Evolutionary conservation across 345 rosid genomes (phyloP).

Genomic region (Murraya koenigii): DNA sequence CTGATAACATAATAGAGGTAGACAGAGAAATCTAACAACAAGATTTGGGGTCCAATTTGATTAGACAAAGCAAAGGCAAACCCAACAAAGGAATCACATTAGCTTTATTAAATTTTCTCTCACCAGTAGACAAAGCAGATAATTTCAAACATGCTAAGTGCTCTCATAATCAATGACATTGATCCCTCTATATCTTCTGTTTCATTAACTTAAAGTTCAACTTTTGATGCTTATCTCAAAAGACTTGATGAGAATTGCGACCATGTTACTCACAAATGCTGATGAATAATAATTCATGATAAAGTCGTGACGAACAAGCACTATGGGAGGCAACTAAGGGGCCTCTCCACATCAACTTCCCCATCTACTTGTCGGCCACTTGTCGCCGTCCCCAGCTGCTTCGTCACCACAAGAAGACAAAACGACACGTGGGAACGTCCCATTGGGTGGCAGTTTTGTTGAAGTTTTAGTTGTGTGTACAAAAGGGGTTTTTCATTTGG

Average conservation of each 20-base stretch:
- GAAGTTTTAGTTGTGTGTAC: not conserved
- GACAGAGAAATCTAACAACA: conserved; percentile 32
- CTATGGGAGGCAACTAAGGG: conserved; percentile 18
- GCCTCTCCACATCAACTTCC: conserved; percentile 18
- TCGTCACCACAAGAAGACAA: not conserved
- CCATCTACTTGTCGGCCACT: conserved; percentile 38
- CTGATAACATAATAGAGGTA: conserved; percentile 9
- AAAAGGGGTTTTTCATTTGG: not conserved
- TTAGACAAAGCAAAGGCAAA: conserved; percentile 31
- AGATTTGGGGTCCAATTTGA: conserved; percentile 30
- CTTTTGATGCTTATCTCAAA: conserved; percentile 18
- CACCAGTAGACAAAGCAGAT: conserved; percentile 18
- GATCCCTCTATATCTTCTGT: not conserved
- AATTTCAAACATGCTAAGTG: conserved; percentile 13
- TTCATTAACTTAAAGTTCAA: conserved; percentile 15
- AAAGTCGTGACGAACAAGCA: conserved; percentile 13
- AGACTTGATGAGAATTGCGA: not conserved
- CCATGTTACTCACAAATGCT: not conserved
- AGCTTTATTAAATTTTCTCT: not conserved
- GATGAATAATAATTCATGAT: conserved; percentile 7
- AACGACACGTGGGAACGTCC: not conserved
- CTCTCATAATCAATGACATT: conserved; percentile 12
- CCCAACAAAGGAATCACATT: conserved; percentile 22
- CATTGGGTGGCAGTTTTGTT: not conserved
- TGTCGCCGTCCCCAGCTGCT: conserved; percentile 13